Evolutionary conservation across 495 filamentous ascomycete genomes (phyloP).

Genomic region (Talaromyces thailandensis): DNA sequence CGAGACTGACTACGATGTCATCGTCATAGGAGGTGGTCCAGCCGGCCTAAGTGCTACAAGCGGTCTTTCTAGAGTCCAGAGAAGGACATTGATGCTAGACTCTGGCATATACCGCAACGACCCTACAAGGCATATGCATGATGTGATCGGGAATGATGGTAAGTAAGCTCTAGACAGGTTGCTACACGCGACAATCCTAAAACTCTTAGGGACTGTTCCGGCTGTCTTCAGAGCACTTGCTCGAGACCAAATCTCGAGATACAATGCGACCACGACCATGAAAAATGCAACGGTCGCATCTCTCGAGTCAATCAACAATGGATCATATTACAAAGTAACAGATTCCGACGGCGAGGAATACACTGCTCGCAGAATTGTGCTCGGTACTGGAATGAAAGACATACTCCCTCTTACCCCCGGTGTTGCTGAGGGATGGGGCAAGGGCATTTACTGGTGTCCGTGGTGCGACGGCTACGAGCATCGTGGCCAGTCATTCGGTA

Average conservation of each 20-base stretch:
- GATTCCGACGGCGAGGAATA: slow-evolving; percentile 21
- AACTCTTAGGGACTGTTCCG: slow-evolving; percentile 36
- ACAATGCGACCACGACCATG: slow-evolving; percentile 33
- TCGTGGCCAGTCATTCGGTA: slow-evolving; percentile 44
- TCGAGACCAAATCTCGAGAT: slow-evolving; percentile 40
- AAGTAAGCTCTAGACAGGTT: neutral
- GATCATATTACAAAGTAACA: slow-evolving; percentile 35
- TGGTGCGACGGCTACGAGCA: slow-evolving; percentile 57
- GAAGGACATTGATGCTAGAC: slow-evolving; percentile 44
- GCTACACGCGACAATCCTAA: neutral
- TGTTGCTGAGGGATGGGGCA: slow-evolving; percentile 40
- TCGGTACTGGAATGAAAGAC: slow-evolving; percentile 47
- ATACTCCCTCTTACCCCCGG: slow-evolving; percentile 45
- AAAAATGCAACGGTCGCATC: slow-evolving; percentile 41
- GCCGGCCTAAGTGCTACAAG: slow-evolving; percentile 40
- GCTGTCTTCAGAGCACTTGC: slow-evolving; percentile 42
- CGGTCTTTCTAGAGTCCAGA: slow-evolving; percentile 44
- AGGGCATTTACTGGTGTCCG: slow-evolving; percentile 53
- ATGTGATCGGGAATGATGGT: slow-evolving; percentile 52
- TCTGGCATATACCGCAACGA: slow-evolving; percentile 47
- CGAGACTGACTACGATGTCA: slow-evolving; percentile 21
- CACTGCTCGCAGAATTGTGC: slow-evolving; percentile 42
- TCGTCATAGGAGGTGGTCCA: slow-evolving; percentile 27
- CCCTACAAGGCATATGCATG: slow-evolving; percentile 47
- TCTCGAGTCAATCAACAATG: slow-evolving; percentile 27